Conservation (phyloP, 2,329 filamentous ascomycete genomes). For the Stachybotrys echinatus region DNA sequence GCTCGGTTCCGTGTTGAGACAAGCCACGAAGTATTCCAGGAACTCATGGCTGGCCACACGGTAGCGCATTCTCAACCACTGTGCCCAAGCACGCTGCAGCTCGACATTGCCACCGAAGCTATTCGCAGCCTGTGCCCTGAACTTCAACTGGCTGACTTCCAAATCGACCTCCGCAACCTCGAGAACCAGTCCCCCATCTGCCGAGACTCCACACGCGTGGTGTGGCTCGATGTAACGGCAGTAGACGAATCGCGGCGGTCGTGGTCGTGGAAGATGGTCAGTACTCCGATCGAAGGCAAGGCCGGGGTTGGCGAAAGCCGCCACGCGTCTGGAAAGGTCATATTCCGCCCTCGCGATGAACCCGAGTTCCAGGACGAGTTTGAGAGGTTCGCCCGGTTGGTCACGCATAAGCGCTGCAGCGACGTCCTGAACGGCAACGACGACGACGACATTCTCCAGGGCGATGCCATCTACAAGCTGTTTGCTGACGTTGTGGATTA, state of each 20-base stretch:
- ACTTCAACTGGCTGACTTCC: background rate
- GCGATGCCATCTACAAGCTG: background rate
- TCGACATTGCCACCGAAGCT: background rate
- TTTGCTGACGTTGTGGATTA: background rate
- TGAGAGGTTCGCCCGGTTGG: background rate
- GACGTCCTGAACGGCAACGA: background rate
- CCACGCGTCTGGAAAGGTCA: background rate
- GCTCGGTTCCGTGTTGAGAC: background rate
- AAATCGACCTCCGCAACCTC: background rate
- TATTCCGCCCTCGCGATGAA: background rate
- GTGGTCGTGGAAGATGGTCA: background rate
- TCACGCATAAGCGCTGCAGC: background rate
- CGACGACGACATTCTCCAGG: background rate
- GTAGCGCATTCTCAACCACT: background rate
- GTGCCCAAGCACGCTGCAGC: background rate
- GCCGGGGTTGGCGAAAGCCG: background rate
- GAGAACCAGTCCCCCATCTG: background rate
- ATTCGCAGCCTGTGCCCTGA: background rate
- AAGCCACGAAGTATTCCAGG: background rate
- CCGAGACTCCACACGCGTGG: background rate
- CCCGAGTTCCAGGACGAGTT: background rate
- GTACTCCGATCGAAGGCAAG: background rate
- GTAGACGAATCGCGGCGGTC: background rate
- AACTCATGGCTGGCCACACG: background rate
- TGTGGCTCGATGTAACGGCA: background rate